Conservation (phyloP, 73 alveolate species). For the Paramecium biaurelia region DNA sequence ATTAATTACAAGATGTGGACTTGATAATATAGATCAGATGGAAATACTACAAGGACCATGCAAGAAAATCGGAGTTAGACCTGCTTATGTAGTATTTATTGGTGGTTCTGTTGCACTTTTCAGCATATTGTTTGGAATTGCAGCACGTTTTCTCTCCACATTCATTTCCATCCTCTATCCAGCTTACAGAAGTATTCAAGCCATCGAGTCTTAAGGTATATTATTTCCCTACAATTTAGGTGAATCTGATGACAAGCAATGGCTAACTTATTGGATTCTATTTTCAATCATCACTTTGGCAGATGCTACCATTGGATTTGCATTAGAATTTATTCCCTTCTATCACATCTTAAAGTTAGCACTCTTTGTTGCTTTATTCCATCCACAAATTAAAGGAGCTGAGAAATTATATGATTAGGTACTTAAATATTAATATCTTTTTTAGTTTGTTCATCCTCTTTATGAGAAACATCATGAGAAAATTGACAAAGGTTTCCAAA, state of each 20-base stretch:
- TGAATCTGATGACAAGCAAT: slow-evolving; percentile 87
- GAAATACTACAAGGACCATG: slow-evolving; percentile 28
- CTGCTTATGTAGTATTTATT: slow-evolving; percentile 30
- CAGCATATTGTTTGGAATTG: slow-evolving; percentile 53
- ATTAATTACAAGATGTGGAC: neutral
- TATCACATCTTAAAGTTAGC: slow-evolving; percentile 83
- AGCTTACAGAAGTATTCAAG: slow-evolving; percentile 80
- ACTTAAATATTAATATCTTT: neutral
- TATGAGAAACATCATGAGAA: slow-evolving; percentile 68
- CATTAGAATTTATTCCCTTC: slow-evolving; percentile 82
- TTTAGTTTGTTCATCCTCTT: slow-evolving; percentile 43
- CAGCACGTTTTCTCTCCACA: slow-evolving; percentile 63
- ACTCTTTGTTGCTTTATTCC: slow-evolving; percentile 87
- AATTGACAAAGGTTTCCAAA: slow-evolving; percentile 52
- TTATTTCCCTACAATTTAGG: neutral
- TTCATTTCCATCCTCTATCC: slow-evolving; percentile 87
- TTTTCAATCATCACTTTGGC: slow-evolving; percentile 77
- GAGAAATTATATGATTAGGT: slow-evolving; percentile 69
- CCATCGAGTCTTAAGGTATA: slow-evolving; percentile 67
- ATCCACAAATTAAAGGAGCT: slow-evolving; percentile 91
- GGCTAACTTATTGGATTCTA: slow-evolving; percentile 94
- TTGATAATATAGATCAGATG: neutral
- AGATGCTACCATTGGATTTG: slow-evolving; percentile 80
- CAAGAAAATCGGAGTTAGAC: slow-evolving; percentile 45
- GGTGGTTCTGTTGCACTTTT: neutral